A percentile compares a stretch with the other conserved stretches of the same genome.
These are phyloP conservation scores for Falciphora oryzae DNA, from an alignment of 2,329 filamentous ascomycete genomes.

Conservation along the genomic window DNA sequence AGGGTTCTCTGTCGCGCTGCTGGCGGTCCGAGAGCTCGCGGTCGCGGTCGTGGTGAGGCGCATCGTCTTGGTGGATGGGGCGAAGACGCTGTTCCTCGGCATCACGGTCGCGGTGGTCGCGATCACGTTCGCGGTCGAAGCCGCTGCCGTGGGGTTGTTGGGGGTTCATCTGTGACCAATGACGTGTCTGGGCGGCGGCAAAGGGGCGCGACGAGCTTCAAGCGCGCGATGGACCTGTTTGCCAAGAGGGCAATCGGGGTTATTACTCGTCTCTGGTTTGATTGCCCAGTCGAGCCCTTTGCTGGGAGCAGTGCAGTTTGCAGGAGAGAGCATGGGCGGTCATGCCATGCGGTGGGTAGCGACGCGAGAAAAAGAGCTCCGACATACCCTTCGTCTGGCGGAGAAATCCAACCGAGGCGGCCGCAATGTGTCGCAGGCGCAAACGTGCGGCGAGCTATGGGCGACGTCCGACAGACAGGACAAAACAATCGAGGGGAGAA, in stretches of 20 bases:
- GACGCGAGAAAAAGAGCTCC: neutral
- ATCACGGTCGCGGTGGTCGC: constrained; percentile 40
- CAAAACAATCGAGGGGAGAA: neutral
- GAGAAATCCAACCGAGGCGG: neutral
- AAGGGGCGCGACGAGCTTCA: neutral
- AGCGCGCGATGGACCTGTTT: neutral
- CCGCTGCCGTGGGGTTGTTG: constrained; percentile 37
- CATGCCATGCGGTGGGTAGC: neutral
- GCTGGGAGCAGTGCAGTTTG: too few relatives aligned
- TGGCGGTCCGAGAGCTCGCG: constrained; percentile 60
- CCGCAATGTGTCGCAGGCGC: neutral
- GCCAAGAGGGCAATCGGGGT: neutral
- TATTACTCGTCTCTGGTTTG: neutral
- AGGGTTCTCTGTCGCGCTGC: constrained; percentile 49
- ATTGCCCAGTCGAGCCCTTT: neutral
- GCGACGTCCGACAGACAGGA: neutral
- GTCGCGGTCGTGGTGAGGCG: constrained; percentile 36
- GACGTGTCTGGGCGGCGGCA: neutral
- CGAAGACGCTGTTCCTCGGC: constrained; percentile 42
- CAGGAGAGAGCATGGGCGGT: neutral
- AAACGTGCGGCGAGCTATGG: neutral
- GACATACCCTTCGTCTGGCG: neutral
- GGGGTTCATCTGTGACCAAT: constrained; percentile 35
- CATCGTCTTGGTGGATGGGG: constrained; percentile 32
- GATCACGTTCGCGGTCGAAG: constrained; percentile 43